Base-by-base conservation (phyloP, 164 flowering plant genomes). In the Litsea cubeba region DNA sequence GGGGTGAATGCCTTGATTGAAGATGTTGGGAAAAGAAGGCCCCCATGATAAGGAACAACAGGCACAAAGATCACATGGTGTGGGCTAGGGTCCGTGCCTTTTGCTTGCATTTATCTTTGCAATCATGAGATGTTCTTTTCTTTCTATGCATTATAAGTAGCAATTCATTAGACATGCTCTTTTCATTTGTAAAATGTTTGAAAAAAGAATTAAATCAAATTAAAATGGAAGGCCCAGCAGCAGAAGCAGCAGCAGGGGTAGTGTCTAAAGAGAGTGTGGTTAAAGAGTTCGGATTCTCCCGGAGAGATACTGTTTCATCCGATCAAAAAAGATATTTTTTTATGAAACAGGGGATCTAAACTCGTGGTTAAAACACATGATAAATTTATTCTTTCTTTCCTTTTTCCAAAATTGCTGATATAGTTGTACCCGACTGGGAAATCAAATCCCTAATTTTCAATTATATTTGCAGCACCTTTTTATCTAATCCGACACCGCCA, bases 11-110 rank as follows among this genome's bases (percentile, higher is more conserved):
- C 68, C 69, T 75, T 72, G 50, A 75, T 62, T 78, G 80, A 57
- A 57, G 74, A 63, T 75, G 78, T 69, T 72, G 76, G 72, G 20
- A 35, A 76, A 77, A 75, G 71, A 69, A 65, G 80, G 35, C 11
- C 54, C n/a, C 63, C 72, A 72, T 63, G 76, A 77, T 74, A 57
- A 74, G 62, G 50, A 76, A 75, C 73, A 77, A 69, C 69, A 72
- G 68, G 71, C 73, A 73, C 70, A 73, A 75, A 75, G 26, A 62
- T 77, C 79, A 81, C 80, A 72, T 81, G 74, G 78, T 75, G 67
- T 78, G 72, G 72, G 46, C 22, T 67, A 65, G 65, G 72, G 72
- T 1, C 69, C 28, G 12, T 63, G n/a, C 74, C 70, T 62, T 73
- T 69, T 66, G 32, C 50, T 49, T 64, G 69, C 76, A 64, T 72